A percentile compares a stretch with the other conserved stretches of the same genome.
These are phyloP conservation scores for Penicillium brevicompactum DNA, from an alignment of 2,329 filamentous ascomycete genomes.

Conservation along the genomic window DNA sequence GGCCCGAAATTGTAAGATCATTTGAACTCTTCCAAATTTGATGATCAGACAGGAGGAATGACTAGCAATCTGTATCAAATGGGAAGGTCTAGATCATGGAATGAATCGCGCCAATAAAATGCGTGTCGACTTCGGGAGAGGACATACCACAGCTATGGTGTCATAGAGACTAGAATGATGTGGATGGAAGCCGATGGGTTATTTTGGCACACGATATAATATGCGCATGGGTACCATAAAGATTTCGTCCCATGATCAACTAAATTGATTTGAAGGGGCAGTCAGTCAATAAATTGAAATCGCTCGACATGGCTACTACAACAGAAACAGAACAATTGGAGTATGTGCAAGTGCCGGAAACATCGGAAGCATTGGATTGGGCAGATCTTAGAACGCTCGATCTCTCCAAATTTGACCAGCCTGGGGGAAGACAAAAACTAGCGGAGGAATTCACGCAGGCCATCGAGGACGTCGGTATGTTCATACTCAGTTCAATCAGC, in stretches of 20 bases:
- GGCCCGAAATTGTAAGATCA: too few species aligned
- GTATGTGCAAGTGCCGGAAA: background rate
- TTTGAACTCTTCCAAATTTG: too few species aligned
- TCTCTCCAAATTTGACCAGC: too few species aligned
- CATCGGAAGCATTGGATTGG: background rate
- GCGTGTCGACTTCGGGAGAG: background rate
- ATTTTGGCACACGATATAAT: background rate
- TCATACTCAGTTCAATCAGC: too few species aligned
- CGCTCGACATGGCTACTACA: background rate
- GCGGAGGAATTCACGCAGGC: too few species aligned
- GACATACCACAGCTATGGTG: background rate
- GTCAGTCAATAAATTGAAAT: background rate
- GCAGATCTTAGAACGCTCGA: too few species aligned
- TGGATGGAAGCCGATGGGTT: background rate
- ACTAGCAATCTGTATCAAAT: too few species aligned
- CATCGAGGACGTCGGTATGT: too few species aligned
- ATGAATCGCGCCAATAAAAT: too few species aligned
- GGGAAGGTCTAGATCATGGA: background rate
- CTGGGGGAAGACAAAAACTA: too few species aligned
- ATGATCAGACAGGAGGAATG: too few species aligned
- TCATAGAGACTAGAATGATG: background rate
- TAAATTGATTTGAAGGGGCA: background rate
- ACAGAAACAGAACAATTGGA: background rate
- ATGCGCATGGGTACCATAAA: background rate
- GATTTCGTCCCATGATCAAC: background rate